Percentiles rank a stretch among this genome's conserved stretches.
Evolutionary conservation across 2,329 filamentous ascomycete species (phyloP).

Genomic region (Fusarium nisikadoi): DNA sequence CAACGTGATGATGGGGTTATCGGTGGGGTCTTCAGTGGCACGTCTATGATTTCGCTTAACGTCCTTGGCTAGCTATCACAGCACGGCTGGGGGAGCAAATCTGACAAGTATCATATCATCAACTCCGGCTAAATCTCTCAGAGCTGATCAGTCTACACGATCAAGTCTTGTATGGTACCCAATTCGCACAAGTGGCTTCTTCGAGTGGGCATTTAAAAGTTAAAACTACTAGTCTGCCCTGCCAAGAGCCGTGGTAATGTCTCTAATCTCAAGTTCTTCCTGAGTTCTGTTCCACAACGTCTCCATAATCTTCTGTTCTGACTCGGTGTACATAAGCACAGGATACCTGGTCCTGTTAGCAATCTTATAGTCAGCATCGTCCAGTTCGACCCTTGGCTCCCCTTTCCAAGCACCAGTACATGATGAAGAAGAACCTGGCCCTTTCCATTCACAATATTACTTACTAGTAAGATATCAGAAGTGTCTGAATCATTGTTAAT

Average conservation of each 20-base stretch:
- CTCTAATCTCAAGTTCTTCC: conserved; percentile 1
- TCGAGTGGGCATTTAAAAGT: neutral
- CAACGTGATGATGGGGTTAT: conserved; percentile 9
- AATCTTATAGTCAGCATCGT: neutral
- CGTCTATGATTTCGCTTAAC: conserved; percentile 2
- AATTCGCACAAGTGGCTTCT: neutral
- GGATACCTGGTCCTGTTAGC: conserved; percentile 5
- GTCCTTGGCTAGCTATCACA: neutral
- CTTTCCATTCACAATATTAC: neutral
- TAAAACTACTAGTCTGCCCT: neutral
- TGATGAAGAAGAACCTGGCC: conserved; percentile 1
- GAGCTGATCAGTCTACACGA: neutral
- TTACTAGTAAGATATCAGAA: neutral
- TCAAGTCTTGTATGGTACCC: neutral
- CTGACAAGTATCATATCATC: neutral
- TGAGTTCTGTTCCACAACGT: neutral
- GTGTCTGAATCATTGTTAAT: neutral
- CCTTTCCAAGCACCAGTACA: conserved; percentile 6
- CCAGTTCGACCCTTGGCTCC: neutral
- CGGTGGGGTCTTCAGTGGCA: neutral
- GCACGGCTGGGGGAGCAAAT: neutral
- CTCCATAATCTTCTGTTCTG: neutral
- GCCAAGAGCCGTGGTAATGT: neutral
- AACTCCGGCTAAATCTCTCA: neutral
- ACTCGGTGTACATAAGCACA: conserved; percentile 1